These are phyloP conservation scores for Flaveria trinervia DNA, from an alignment of 129 eudicot genomes.

Conservation along the genomic window DNA sequence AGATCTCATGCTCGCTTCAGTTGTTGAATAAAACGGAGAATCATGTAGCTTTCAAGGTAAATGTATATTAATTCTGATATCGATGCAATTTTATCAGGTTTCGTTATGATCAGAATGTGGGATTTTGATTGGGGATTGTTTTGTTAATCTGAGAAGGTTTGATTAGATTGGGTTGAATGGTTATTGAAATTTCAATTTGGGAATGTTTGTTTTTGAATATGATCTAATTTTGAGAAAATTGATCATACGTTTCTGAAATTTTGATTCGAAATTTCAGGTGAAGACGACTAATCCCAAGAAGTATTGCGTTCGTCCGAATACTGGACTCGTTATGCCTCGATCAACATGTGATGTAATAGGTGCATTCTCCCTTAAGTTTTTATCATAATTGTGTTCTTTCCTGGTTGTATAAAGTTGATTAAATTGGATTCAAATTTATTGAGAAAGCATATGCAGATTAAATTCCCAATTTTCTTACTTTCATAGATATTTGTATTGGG, in stretches of 20 bases:
- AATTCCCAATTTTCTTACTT: background rate
- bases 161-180: background rate
- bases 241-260: background rate
- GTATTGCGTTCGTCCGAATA: slow-evolving; percentile 83
- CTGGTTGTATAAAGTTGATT: too few species aligned
- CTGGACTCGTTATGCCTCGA: slow-evolving; percentile 70
- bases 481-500: background rate
- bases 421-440: too few species aligned
- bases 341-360: slow-evolving; percentile 70
- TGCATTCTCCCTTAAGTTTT: slow-evolving; percentile 12
- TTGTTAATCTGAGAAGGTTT: too few species aligned
- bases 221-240: slow-evolving; percentile 13
- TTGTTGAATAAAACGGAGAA: slow-evolving; percentile 60
- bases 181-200: background rate
- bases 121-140: too few species aligned
- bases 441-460: background rate
- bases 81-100: background rate
- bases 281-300: slow-evolving; percentile 94
- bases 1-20: slow-evolving; percentile 73
- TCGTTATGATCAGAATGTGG: background rate
- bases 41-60: slow-evolving; percentile 80
- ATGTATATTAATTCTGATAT: background rate
- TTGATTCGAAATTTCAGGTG: slow-evolving; percentile 44
- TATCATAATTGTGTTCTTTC: background rate
- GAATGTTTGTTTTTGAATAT: background rate